These are phyloP conservation scores for Cutaneotrichosporon spelunceum DNA, from an alignment of 1,284 basidiomycete species.

Conservation along the genomic window DNA sequence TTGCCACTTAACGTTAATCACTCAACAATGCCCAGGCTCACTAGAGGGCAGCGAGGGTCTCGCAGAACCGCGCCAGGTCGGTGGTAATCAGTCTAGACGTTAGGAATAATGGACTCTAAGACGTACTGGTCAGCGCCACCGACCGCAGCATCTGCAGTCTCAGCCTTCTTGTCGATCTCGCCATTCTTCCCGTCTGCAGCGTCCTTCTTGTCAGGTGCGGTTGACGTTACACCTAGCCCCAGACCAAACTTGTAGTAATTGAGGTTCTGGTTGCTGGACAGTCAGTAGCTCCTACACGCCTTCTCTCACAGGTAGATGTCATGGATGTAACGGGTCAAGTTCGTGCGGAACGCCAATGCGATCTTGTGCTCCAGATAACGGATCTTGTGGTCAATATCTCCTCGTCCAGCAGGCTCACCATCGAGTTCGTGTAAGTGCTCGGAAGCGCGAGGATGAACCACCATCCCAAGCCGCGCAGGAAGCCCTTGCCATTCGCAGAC, in stretches of 20 bases:
- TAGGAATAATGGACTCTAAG: slow-evolving; percentile 23
- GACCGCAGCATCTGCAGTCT: slow-evolving; percentile 52
- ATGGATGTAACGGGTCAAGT: slow-evolving; percentile 85
- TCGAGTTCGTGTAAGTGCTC: slow-evolving; percentile 92
- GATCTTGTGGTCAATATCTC: slow-evolving; percentile 57
- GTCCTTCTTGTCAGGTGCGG: slow-evolving; percentile 31
- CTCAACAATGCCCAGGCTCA: slow-evolving; percentile 51
- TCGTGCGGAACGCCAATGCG: slow-evolving; percentile 76
- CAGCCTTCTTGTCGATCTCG: slow-evolving; percentile 4
- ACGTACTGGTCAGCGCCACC: slow-evolving; percentile 70
- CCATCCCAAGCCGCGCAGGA: slow-evolving; percentile 73
- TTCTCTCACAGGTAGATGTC: slow-evolving; percentile 76
- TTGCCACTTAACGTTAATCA: slow-evolving; percentile 58
- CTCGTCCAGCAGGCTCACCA: slow-evolving; percentile 58
- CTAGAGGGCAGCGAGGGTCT: slow-evolving; percentile 84
- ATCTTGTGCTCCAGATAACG: slow-evolving; percentile 88
- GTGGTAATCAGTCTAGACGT: slow-evolving; percentile 72
- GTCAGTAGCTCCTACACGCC: not conserved
- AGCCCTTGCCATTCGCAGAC: slow-evolving; percentile 79
- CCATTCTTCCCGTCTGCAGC: slow-evolving; percentile 18
- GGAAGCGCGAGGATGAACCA: slow-evolving; percentile 92
- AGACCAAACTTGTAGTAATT: slow-evolving; percentile 58
- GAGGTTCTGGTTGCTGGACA: slow-evolving; percentile 49
- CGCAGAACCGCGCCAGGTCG: slow-evolving; percentile 87
- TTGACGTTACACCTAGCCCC: slow-evolving; percentile 44